These are phyloP conservation scores for Platanthera zijinensis DNA, from an alignment of 106 monocot species.

Conservation along the genomic window DNA sequence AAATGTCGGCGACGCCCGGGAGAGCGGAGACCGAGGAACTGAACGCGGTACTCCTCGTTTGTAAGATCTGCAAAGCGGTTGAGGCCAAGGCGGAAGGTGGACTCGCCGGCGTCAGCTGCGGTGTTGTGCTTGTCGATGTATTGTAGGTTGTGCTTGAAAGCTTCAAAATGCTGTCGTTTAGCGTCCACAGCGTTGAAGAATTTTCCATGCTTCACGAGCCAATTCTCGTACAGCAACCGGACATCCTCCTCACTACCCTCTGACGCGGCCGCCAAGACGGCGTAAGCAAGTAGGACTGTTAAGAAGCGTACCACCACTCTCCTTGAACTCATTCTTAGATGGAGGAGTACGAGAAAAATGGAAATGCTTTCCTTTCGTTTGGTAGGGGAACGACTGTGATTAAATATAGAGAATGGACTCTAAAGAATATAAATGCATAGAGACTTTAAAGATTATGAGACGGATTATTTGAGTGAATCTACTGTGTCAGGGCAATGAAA, in stretches of 20 bases:
- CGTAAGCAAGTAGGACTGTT: not conserved
- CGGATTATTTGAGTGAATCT: too few species aligned
- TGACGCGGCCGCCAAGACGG: not conserved
- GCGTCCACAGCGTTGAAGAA: conserved; percentile 27
- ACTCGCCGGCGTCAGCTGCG: conserved; percentile 28
- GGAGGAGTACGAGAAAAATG: too few species aligned
- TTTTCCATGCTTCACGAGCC: conserved; percentile 41
- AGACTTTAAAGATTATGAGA: too few species aligned
- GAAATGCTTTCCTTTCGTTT: too few species aligned
- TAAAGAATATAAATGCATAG: too few species aligned
- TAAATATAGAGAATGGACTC: too few species aligned
- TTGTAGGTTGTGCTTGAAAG: conserved; percentile 60
- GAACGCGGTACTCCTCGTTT: conserved; percentile 57
- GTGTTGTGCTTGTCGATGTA: conserved; percentile 71
- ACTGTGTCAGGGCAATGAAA: too few species aligned
- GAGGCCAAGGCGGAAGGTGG: conserved; percentile 48
- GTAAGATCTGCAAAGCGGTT: conserved; percentile 77
- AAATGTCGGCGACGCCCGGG: not conserved
- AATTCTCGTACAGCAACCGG: conserved; percentile 36
- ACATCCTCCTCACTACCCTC: conserved; percentile 40
- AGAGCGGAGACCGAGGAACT: conserved; percentile 26
- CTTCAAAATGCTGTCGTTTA: conserved; percentile 40
- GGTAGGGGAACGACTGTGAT: too few species aligned
- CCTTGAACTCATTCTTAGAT: not conserved
- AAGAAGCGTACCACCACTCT: conserved; percentile 7